Conservation (phyloP, 2,329 filamentous ascomycete genomes). For the Thielaviopsis populi region DNA sequence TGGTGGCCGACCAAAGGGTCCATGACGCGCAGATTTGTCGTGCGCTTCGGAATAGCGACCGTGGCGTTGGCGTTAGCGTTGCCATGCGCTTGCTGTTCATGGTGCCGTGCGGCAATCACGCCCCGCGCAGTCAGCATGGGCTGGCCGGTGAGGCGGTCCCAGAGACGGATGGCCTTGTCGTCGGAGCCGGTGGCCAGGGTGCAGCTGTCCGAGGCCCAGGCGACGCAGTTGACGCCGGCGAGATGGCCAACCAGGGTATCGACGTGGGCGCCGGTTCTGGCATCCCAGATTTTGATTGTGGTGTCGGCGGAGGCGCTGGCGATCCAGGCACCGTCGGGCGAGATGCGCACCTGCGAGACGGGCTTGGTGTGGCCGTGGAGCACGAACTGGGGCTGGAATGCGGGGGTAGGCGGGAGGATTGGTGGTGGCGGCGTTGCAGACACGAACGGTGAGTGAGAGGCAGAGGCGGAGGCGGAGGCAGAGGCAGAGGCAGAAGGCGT, state of each 20-base stretch:
- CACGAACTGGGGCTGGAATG: slow-evolving; percentile 55
- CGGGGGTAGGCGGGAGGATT: slow-evolving; percentile 45
- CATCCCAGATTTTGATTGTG: slow-evolving; percentile 84
- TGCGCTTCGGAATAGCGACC: background rate
- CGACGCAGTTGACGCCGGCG: slow-evolving; percentile 77
- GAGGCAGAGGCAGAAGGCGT: slow-evolving; percentile 25
- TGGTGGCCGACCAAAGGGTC: slow-evolving; percentile 68
- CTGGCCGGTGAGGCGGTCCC: slow-evolving; percentile 56
- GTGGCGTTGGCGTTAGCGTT: slow-evolving; percentile 17
- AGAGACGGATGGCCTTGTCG: slow-evolving; percentile 89
- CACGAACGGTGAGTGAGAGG: slow-evolving; percentile 23
- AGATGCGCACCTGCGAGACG: slow-evolving; percentile 77
- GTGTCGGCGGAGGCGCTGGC: slow-evolving; percentile 82
- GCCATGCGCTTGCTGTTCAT: slow-evolving; percentile 20
- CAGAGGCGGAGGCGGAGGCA: slow-evolving; percentile 23
- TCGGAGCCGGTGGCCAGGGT: slow-evolving; percentile 84
- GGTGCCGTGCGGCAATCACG: slow-evolving; percentile 18
- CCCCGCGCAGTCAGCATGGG: slow-evolving; percentile 35
- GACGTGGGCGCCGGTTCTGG: slow-evolving; percentile 58
- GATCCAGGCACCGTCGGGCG: slow-evolving; percentile 77
- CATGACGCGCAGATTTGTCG: slow-evolving; percentile 24
- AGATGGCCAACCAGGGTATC: slow-evolving; percentile 88
- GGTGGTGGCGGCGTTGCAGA: slow-evolving; percentile 29
- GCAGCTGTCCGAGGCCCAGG: slow-evolving; percentile 85
- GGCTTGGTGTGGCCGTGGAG: slow-evolving; percentile 65